phyloP scores from a whole-genome alignment of 2,329 filamentous ascomycete genomes.

The Aspergillus nomiae region DNA sequence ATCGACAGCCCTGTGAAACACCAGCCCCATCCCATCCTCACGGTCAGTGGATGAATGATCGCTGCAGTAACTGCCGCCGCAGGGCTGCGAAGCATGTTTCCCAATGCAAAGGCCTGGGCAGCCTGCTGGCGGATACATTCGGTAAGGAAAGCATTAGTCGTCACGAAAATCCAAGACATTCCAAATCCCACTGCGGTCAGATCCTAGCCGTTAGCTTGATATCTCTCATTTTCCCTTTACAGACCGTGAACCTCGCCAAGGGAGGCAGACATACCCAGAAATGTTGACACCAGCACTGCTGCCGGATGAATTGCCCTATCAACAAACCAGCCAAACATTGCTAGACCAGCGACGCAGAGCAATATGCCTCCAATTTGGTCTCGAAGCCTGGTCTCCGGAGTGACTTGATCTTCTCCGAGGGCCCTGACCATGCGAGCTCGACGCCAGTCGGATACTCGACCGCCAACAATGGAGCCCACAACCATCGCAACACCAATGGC shows the following conservation, averaged over 20 bases:
- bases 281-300: neutral
- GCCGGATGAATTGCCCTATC: neutral
- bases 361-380: neutral
- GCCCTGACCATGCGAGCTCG: neutral
- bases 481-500: neutral
- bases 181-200: constrained; percentile 39
- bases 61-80: constrained; percentile 43
- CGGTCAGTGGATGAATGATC: constrained; percentile 37
- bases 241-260: no score
- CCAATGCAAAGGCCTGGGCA: constrained; percentile 45
- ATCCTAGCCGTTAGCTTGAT: constrained; percentile 23
- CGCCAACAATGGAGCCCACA: neutral
- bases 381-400: neutral
- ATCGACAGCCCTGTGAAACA: constrained; percentile 41
- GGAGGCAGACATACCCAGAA: neutral
- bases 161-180: constrained; percentile 47
- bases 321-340: neutral
- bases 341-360: neutral
- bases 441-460: neutral
- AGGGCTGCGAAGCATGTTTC: constrained; percentile 44
- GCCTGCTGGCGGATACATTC: constrained; percentile 43
- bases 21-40: constrained; percentile 42
- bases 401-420: neutral
- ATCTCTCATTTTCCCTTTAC: neutral
- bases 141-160: constrained; percentile 46